A percentile compares a stretch with the other conserved stretches of the same genome.
These are phyloP conservation scores for Perkinsus chesapeaki DNA, from an alignment of 169 alveolate species.

Conservation along the genomic window DNA sequence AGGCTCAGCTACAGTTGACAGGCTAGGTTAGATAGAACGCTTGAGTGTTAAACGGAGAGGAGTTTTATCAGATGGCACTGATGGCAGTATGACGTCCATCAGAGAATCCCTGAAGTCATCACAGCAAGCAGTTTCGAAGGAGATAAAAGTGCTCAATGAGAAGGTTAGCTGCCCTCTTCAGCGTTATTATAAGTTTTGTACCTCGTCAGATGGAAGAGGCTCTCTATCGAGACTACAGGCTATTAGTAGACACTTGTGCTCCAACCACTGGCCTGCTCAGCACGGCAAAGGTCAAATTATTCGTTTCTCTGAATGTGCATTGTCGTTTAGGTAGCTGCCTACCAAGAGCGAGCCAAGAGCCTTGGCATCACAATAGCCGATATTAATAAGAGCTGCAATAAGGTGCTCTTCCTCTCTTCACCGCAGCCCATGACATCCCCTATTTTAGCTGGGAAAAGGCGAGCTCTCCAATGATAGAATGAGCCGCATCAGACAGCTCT, in stretches of 20 bases:
- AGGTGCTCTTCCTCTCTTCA: background rate
- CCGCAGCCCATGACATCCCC: too few species aligned
- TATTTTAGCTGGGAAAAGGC: background rate
- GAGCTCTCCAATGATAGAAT: background rate
- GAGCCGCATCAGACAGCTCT: background rate
- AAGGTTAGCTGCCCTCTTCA: background rate
- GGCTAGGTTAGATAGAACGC: background rate
- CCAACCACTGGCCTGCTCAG: background rate
- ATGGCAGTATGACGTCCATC: background rate
- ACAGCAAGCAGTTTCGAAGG: background rate
- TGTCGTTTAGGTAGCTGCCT: background rate
- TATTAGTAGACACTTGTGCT: background rate
- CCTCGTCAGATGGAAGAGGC: background rate
- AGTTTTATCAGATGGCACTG: background rate
- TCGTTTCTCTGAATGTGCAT: background rate
- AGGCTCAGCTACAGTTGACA: background rate
- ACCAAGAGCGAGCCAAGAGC: background rate
- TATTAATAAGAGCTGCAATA: background rate
- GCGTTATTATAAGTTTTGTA: background rate
- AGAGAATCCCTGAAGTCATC: background rate
- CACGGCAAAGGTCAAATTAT: background rate
- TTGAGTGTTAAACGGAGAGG: background rate
- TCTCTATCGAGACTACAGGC: background rate
- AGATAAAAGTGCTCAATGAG: background rate
- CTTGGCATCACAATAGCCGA: background rate